Base-by-base conservation (phyloP, 1,139 yeast species). In the Saccharomyces uvarum region DNA sequence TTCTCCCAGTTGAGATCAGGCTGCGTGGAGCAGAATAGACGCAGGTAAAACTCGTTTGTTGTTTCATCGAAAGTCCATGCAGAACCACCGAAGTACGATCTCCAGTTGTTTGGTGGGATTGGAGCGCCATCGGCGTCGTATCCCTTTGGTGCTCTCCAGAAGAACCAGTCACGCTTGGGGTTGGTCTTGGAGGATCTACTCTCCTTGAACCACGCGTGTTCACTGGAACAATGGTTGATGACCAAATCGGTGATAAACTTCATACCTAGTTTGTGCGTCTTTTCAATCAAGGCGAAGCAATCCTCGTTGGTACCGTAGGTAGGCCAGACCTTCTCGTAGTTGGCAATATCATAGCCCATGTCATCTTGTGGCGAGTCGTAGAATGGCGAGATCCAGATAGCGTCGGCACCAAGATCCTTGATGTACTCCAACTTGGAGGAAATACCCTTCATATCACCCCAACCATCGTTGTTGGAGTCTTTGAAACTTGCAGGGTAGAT, bases 1-100 rank as follows among this genome's bases (percentile, higher is more conserved):
- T 76, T 79, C 62, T 80, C 84, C 84, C 84, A 81, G 65, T 80
- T 81, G 62, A 80, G 71, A 61, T 80, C 85, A 16, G 84, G 84
- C 66, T 80, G 84, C 32, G 76, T 66, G 51, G 64, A 67, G 31
- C 83, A 82, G 64, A 80, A 80, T 50, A 80, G 69, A 54, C 75
- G 77, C 59, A 81, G 71, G 65, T 79, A 81, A 70, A 79, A 81
- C 65, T 81, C 83, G 41, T 70, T 74, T 7, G 83, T 78, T 3
- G 54, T 44, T 57, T 78, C 82, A 63, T 81, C 84, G 61, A 72
- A 79, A 55, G 72, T 72, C 84, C 85, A 81, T 7, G 83, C 83
- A 19, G 79, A 72, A 3, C 80, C 83, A 4, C 79, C 74, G 60
- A 80, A 80, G 60, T 68, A 70, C 2, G 83, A 77, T 26, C 62